Evolutionary conservation across 257 asterid genomes (phyloP), one percentile per base, ranked within the genome.

Genomic region (Verbena officinalis): DNA sequence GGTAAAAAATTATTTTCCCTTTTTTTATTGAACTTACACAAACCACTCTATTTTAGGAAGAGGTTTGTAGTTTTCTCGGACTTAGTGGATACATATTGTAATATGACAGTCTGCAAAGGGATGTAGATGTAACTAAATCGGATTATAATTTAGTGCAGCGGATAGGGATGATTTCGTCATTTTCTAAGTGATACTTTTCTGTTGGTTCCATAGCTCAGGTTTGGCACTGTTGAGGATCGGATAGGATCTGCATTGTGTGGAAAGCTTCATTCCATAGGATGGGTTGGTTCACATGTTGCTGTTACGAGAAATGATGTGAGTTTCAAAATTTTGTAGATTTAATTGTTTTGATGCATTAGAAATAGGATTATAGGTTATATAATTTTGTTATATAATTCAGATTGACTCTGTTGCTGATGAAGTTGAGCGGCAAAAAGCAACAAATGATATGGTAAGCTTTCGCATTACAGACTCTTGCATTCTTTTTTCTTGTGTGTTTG

Each of bases 121-220:
- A n/a, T n/a, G n/a, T n/a, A n/a, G n/a, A n/a, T n/a, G n/a, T n/a
- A n/a, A n/a, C 14, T 39, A 21, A 62, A 38, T 49, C n/a, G 44
- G 46, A 38, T 45, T 36, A 39, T 15, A 8, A 44, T 62, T 38
- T 61, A 24, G 7, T 74, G 53, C 31, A 56, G 38, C 45, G 21
- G 21, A 72, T 52, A 46, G 52, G 34, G 40, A 30, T 61, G 70
- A 43, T 71, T 44, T 60, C 36, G 52, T 69, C 65, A 68, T 71
- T 77, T 68, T 67, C 75, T 77, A 66, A 76, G 71, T 75, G 56
- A 78, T 70, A 38, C 45, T 56, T 50, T 61, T 75, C 67, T 70
- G 67, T 76, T 78, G 84, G 82, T 74, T 84, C 86, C 91, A 77
- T 91, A 91, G 98, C 96, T 91, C 98, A 91, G 98, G 87, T 91